Percentiles rank a stretch among this genome's conserved stretches.
Conservation (phyloP, 1,284 basidiomycete genomes). For the Veloboletus limbatus region DNA sequence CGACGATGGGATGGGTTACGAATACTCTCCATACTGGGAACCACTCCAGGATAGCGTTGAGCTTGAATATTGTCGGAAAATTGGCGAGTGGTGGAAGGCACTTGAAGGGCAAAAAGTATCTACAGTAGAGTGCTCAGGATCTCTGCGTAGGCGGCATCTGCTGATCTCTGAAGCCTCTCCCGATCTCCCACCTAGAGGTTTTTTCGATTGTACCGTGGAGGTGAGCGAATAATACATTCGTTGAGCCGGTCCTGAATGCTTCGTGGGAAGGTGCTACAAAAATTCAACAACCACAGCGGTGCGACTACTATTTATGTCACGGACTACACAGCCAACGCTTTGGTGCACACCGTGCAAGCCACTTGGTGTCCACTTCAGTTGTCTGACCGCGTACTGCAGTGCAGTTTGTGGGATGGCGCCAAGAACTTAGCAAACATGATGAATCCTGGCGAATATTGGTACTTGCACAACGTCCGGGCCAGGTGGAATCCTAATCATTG, state of each 20-base stretch:
- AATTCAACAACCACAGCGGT: constrained; percentile 35
- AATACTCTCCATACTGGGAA: constrained; percentile 36
- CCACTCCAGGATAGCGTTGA: constrained; percentile 28
- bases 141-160: constrained; percentile 39
- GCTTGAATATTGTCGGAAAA: constrained; percentile 35
- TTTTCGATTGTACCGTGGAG: constrained; percentile 68
- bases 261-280: constrained; percentile 46
- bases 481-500: constrained; percentile 39
- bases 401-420: constrained; percentile 58
- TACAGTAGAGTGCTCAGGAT: constrained; percentile 14
- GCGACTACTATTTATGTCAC: constrained; percentile 61
- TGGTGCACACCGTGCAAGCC: constrained; percentile 32
- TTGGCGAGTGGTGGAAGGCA: constrained; percentile 57
- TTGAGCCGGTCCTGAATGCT: neutral
- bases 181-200: constrained; percentile 44
- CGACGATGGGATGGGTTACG: constrained; percentile 28
- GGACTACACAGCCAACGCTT: constrained; percentile 55
- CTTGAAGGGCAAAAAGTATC: constrained; percentile 6
- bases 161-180: constrained; percentile 52
- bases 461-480: constrained; percentile 54
- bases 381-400: constrained; percentile 44
- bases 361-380: constrained; percentile 50
- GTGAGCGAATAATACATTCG: constrained; percentile 35
- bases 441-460: constrained; percentile 51
- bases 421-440: constrained; percentile 41